A percentile compares a stretch with the other conserved stretches of the same genome.
Evolutionary conservation across 2,329 filamentous ascomycete species (phyloP).

Genomic region (Pezicula carpinea): DNA sequence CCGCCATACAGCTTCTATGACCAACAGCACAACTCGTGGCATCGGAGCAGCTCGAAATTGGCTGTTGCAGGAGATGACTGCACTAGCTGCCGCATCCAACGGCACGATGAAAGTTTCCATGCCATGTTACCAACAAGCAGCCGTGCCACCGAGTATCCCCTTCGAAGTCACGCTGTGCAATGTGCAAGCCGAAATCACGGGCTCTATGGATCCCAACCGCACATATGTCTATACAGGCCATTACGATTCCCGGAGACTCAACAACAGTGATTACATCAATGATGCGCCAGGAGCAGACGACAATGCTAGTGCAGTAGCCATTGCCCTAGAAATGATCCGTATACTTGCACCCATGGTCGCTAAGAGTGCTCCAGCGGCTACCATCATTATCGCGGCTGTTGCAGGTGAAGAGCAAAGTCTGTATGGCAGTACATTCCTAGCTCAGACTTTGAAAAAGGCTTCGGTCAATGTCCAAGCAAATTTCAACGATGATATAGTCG

Average conservation of each 20-base stretch:
- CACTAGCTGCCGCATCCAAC: conserved; percentile 40
- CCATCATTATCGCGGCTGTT: conserved; percentile 50
- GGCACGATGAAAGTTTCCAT: conserved; percentile 45
- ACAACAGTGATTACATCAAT: conserved; percentile 45
- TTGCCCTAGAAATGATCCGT: conserved; percentile 40
- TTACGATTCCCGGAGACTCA: conserved; percentile 47
- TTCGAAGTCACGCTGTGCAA: conserved; percentile 49
- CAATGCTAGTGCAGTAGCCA: conserved; percentile 48
- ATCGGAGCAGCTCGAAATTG: conserved; percentile 54
- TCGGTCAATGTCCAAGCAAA: conserved; percentile 52
- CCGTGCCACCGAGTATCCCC: conserved; percentile 35
- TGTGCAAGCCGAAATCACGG: conserved; percentile 45
- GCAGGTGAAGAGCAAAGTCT: conserved; percentile 55
- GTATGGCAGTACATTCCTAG: conserved; percentile 46
- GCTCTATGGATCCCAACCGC: conserved; percentile 43
- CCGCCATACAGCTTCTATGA: conserved; percentile 48
- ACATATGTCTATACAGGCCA: conserved; percentile 51
- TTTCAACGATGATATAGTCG: conserved; percentile 54
- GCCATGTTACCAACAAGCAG: conserved; percentile 42
- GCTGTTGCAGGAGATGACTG: conserved; percentile 45
- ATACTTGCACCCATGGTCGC: conserved; percentile 45
- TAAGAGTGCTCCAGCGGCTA: conserved; percentile 40
- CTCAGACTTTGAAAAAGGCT: conserved; percentile 41
- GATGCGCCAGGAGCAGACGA: conserved; percentile 54
- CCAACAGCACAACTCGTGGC: conserved; percentile 44